phyloP scores from a whole-genome alignment of 768 basidiomycete species.

The Gloeopeniophorella convolvens region DNA sequence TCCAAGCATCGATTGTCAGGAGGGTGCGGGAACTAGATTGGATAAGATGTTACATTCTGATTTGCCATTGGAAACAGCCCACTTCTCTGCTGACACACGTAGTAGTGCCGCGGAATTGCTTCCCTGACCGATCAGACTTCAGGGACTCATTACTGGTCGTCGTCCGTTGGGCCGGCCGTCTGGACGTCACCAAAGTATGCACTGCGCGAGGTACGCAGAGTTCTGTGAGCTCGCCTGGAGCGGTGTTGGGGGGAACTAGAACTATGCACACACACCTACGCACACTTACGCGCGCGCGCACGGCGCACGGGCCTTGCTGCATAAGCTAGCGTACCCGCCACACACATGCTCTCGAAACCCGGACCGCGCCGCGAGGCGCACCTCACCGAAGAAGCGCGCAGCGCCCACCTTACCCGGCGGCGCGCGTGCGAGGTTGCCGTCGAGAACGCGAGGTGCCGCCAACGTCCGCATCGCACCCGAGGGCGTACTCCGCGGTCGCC shows the following conservation, averaged over 20 bases:
- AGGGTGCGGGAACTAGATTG: too few relatives aligned
- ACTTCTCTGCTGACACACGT: too few relatives aligned
- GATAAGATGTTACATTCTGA: too few relatives aligned
- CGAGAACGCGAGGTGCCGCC: slow-evolving; percentile 75
- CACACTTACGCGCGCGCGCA: not conserved
- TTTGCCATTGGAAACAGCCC: too few relatives aligned
- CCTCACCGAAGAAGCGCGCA: slow-evolving; percentile 73
- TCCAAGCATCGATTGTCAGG: too few relatives aligned
- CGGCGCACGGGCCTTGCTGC: slow-evolving; percentile 57
- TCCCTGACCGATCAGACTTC: too few relatives aligned
- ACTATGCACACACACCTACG: not conserved
- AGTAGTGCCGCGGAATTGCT: too few relatives aligned
- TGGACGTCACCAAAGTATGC: slow-evolving; percentile 95
- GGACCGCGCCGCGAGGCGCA: slow-evolving; percentile 62
- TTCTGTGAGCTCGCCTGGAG: slow-evolving; percentile 87
- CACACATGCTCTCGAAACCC: slow-evolving; percentile 64
- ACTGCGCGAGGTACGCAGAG: slow-evolving; percentile 65
- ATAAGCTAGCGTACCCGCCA: slow-evolving; percentile 87
- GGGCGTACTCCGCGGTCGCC: slow-evolving; percentile 58
- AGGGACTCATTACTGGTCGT: too few relatives aligned
- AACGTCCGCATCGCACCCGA: slow-evolving; percentile 84
- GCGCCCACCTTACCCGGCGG: slow-evolving; percentile 40
- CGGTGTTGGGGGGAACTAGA: slow-evolving; percentile 63
- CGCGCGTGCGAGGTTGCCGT: slow-evolving; percentile 40
- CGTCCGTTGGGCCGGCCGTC: slow-evolving; percentile 72